Evolutionary conservation across 2,329 filamentous ascomycete genomes (phyloP).

Genomic region (Aurifilum marmelostoma): DNA sequence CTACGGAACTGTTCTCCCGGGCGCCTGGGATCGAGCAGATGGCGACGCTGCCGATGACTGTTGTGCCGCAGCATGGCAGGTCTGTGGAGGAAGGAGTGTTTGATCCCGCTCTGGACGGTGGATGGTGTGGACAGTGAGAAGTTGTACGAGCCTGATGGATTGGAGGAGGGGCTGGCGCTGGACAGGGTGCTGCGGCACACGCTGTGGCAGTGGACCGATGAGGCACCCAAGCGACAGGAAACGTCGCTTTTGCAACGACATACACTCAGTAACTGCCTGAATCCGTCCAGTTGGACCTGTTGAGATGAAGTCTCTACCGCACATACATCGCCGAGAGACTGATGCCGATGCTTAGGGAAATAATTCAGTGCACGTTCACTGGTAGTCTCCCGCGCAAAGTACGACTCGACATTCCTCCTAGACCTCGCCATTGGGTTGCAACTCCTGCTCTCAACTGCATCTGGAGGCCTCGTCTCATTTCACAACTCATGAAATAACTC

Average conservation of each 20-base stretch:
- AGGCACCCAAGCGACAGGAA: no score
- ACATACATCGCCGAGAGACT: no score
- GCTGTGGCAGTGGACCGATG: no score
- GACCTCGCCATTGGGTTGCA: background rate
- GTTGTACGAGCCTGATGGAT: slow-evolving; percentile 41
- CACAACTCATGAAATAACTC: background rate
- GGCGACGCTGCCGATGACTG: slow-evolving; percentile 28
- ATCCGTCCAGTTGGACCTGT: no score
- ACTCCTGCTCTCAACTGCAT: background rate
- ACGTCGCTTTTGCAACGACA: no score
- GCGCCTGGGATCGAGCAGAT: slow-evolving; percentile 31
- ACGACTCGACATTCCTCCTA: background rate
- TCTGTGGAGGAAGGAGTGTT: slow-evolving; percentile 41
- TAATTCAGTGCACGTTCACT: no score
- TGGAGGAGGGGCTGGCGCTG: slow-evolving; percentile 19
- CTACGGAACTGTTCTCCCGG: slow-evolving; percentile 33
- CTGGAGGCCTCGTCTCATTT: background rate
- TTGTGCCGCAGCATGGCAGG: slow-evolving; percentile 25
- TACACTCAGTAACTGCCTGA: no score
- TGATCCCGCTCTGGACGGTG: slow-evolving; percentile 46
- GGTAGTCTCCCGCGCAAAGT: background rate
- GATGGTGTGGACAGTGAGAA: slow-evolving; percentile 36
- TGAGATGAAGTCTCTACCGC: no score
- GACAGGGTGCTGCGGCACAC: slow-evolving; percentile 35
- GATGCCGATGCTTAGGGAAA: no score